Evolutionary conservation across 2,329 filamentous ascomycete species (phyloP).

Genomic region (Colletotrichum graminicola): DNA sequence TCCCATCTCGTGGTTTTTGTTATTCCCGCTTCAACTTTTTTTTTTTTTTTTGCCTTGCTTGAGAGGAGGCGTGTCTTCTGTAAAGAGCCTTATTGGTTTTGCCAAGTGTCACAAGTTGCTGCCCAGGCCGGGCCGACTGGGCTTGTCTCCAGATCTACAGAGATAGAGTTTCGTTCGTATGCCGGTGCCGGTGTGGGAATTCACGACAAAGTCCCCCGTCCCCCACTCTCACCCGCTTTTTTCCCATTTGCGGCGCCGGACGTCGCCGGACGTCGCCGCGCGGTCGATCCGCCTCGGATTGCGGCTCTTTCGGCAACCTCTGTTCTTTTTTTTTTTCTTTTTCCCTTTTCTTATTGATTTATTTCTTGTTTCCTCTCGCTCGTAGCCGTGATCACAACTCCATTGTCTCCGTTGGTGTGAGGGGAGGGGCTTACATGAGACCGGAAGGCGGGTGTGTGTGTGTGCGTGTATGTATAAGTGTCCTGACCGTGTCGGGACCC

Average conservation of each 20-base stretch:
- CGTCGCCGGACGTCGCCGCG: conserved; percentile 14
- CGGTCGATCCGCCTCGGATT: background rate
- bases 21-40: too few relatives aligned
- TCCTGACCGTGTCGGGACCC: background rate
- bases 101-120: background rate
- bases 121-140: conserved; percentile 4
- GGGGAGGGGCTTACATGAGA: background rate
- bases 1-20: conserved; percentile 1
- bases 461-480: conserved; percentile 3
- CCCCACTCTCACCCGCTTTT: too few relatives aligned
- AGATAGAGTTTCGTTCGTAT: conserved; percentile 34
- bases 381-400: background rate
- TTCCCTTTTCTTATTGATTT: too few relatives aligned
- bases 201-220: background rate
- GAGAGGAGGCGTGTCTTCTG: too few relatives aligned
- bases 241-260: conserved; percentile 8
- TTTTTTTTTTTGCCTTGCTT: too few relatives aligned
- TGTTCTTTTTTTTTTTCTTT: too few relatives aligned
- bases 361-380: background rate
- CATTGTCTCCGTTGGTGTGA: background rate
- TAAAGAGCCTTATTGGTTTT: background rate
- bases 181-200: conserved; percentile 13
- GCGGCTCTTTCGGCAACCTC: background rate
- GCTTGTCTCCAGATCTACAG: conserved; percentile 20
- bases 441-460: too few relatives aligned